phyloP scores from a whole-genome alignment of 768 basidiomycete species.

The Suillus subalutaceus region DNA sequence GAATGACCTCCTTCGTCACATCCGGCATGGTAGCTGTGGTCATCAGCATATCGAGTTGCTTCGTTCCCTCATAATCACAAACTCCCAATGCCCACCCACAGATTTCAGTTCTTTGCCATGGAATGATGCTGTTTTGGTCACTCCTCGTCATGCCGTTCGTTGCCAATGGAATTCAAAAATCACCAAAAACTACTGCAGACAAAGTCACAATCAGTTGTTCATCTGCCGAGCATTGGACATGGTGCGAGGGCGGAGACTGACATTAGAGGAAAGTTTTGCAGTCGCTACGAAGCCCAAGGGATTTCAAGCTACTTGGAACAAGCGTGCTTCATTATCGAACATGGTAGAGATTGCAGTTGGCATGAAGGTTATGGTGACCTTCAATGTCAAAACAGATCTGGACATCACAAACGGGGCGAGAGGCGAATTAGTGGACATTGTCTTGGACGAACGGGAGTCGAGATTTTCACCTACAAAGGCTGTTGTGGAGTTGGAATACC shows the following conservation, averaged over 20 bases:
- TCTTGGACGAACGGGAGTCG: conserved; percentile 34
- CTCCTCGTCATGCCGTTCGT: conserved; percentile 2
- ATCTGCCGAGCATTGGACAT: conserved; percentile 35
- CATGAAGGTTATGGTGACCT: conserved; percentile 11
- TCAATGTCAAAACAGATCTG: conserved; percentile 42
- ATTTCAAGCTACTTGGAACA: neutral
- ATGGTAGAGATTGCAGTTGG: neutral
- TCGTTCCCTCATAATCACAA: neutral
- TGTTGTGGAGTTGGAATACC: neutral
- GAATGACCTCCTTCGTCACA: too few species aligned
- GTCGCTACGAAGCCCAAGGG: neutral
- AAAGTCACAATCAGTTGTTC: conserved; percentile 25
- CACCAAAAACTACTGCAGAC: conserved; percentile 29
- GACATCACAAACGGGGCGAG: conserved; percentile 41
- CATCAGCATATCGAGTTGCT: neutral
- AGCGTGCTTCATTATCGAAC: neutral
- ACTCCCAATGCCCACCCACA: neutral
- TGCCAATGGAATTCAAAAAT: conserved; percentile 36
- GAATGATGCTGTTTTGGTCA: neutral
- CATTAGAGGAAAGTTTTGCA: conserved; percentile 18
- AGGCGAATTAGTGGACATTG: conserved; percentile 27
- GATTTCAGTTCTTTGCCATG: neutral
- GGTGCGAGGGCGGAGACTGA: conserved; percentile 6
- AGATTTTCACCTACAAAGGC: neutral
- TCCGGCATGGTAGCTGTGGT: too few species aligned